Percentiles rank a stretch among this genome's conserved stretches.
These are phyloP conservation scores for Mycena rebaudengoi DNA, from an alignment of 768 basidiomycete species.

Conservation along the genomic window DNA sequence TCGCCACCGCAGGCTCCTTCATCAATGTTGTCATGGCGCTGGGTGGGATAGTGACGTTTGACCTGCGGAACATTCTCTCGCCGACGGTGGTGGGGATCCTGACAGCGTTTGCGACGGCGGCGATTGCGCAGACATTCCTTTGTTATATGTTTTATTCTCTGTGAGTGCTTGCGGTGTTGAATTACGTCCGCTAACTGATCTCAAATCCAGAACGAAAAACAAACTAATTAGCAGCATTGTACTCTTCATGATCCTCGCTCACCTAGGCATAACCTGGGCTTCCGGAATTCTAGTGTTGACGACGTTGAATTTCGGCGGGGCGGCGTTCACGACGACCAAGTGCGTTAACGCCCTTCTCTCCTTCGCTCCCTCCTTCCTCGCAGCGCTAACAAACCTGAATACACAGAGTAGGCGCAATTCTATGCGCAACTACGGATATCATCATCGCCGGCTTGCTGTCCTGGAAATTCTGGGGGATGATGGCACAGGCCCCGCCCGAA, in stretches of 20 bases:
- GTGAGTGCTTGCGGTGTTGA: not conserved
- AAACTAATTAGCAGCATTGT: not conserved
- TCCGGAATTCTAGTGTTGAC: not conserved
- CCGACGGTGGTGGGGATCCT: not conserved
- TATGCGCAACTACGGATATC: slow-evolving; percentile 6
- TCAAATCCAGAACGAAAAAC: not conserved
- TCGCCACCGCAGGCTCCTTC: not conserved
- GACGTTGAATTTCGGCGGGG: slow-evolving; percentile 1
- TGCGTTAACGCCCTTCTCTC: too few species aligned
- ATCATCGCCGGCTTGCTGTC: not conserved
- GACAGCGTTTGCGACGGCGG: slow-evolving; percentile 1
- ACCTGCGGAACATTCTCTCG: not conserved
- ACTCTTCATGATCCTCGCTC: not conserved
- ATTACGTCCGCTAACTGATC: not conserved
- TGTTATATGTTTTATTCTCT: not conserved
- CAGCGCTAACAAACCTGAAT: not conserved
- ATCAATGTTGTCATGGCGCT: not conserved
- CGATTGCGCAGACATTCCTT: slow-evolving; percentile 1
- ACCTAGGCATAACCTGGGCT: slow-evolving; percentile 2
- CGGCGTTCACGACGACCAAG: not conserved
- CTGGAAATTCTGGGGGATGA: not conserved
- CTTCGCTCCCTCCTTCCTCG: too few species aligned
- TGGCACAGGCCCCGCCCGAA: not conserved
- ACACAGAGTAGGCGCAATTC: not conserved
- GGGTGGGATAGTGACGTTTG: too few species aligned